Evolutionary conservation across 345 rosid species (phyloP).

Genomic region (Eucalyptus sp.): DNA sequence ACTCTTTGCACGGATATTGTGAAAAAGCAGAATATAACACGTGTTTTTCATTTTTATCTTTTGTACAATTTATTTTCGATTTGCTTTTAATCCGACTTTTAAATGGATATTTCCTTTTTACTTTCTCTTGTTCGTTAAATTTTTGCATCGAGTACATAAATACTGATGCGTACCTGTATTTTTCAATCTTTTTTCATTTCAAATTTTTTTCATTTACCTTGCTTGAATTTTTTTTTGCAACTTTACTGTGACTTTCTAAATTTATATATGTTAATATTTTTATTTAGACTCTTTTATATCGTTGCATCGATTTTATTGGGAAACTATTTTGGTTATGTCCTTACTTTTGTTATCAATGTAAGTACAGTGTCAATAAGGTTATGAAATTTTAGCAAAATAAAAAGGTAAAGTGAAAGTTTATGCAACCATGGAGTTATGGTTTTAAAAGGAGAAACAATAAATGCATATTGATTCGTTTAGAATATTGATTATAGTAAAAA

Average conservation of each 20-base stretch:
- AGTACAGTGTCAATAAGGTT: no score
- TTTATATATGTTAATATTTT: no score
- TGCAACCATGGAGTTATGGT: not conserved
- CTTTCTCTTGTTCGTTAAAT: not conserved
- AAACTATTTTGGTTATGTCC: no score
- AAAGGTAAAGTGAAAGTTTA: not conserved
- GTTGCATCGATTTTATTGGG: accelerated
- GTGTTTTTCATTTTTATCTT: not conserved
- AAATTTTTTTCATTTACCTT: no score
- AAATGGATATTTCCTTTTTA: not conserved
- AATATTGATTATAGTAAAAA: not conserved
- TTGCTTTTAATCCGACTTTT: not conserved
- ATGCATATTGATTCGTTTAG: no score
- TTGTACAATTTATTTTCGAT: no score
- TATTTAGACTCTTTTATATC: no score
- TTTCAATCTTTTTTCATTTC: no score
- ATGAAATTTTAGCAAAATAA: no score
- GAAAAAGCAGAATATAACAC: not conserved
- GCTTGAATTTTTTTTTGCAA: not conserved
- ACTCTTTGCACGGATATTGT: no score
- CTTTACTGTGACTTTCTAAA: not conserved
- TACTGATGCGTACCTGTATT: not conserved
- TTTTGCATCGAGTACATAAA: not conserved
- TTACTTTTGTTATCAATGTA: no score
- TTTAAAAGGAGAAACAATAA: not conserved